A percentile compares a stretch with the other conserved stretches of the same genome.
phyloP scores from a whole-genome alignment of 2,329 filamentous ascomycete species.

The Drechslera avenae region DNA sequence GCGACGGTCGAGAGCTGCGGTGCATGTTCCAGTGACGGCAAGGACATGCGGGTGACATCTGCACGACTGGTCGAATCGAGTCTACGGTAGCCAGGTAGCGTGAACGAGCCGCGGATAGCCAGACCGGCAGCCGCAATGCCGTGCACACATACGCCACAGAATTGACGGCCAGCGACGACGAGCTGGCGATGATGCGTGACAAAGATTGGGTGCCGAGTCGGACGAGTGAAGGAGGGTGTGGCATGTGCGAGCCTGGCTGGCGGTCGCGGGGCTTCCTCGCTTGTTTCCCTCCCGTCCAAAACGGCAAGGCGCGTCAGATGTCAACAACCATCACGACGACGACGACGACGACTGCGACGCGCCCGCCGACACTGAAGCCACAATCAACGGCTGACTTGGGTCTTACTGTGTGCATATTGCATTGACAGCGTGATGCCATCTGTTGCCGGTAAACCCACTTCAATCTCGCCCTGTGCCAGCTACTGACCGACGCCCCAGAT shows the following conservation, averaged over 20 bases:
- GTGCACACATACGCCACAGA: slow-evolving; percentile 1
- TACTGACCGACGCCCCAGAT: slow-evolving; percentile 37
- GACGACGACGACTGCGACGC: too few species aligned
- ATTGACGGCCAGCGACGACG: background rate
- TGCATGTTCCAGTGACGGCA: slow-evolving; percentile 41
- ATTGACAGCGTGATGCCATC: slow-evolving; percentile 39
- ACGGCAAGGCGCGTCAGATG: slow-evolving; percentile 32
- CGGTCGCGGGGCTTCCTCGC: slow-evolving; percentile 18
- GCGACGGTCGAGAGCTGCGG: slow-evolving; percentile 30
- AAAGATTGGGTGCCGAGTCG: too few species aligned
- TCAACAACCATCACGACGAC: slow-evolving; percentile 37
- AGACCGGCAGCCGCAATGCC: slow-evolving; percentile 22
- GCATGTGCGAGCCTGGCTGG: background rate
- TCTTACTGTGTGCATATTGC: slow-evolving; percentile 29
- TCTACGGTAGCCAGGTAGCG: slow-evolving; percentile 35
- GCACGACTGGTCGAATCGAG: slow-evolving; percentile 40
- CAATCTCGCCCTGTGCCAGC: slow-evolving; percentile 7
- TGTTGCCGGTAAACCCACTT: slow-evolving; percentile 31
- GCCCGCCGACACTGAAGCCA: slow-evolving; percentile 14
- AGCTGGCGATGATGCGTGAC: slow-evolving; percentile 10
- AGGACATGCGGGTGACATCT: slow-evolving; percentile 47
- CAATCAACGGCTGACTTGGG: slow-evolving; percentile 30
- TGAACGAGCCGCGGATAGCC: slow-evolving; percentile 27
- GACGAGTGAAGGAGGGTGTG: slow-evolving; percentile 11
- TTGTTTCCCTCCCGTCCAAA: slow-evolving; percentile 29